These are phyloP conservation scores for Hortaea sp. DNA, from an alignment of 2,329 filamentous ascomycete species.

Conservation along the genomic window DNA sequence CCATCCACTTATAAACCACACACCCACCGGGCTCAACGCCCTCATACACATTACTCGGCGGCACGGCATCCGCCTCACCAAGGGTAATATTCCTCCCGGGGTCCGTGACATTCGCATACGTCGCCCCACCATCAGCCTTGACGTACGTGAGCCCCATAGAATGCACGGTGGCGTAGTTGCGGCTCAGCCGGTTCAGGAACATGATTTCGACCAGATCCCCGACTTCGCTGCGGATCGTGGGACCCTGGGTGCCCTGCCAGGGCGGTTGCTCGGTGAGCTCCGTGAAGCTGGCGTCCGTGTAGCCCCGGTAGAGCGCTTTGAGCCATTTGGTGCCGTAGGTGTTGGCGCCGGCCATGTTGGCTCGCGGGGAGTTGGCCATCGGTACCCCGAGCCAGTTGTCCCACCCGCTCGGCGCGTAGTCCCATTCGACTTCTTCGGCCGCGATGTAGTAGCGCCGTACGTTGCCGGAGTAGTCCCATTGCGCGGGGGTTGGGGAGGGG, in stretches of 20 bases:
- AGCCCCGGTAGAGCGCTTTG: conserved; percentile 24
- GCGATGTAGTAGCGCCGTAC: conserved; percentile 18
- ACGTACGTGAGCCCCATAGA: conserved; percentile 19
- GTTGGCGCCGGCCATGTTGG: conserved; percentile 4
- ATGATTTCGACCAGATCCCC: conserved; percentile 21
- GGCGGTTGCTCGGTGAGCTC: conserved; percentile 13
- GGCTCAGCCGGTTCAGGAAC: conserved; percentile 16
- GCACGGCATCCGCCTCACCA: conserved; percentile 12
- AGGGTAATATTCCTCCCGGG: conserved; percentile 8
- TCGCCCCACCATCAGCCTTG: conserved; percentile 9
- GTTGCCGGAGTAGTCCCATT: conserved; percentile 14
- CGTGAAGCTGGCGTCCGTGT: conserved; percentile 21
- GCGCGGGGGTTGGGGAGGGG: conserved; percentile 9
- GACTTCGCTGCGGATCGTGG: conserved; percentile 17
- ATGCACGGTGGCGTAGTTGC: conserved; percentile 20
- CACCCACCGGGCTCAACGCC: conserved; percentile 13
- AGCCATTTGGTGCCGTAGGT: conserved; percentile 15
- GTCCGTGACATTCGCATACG: conserved; percentile 15
- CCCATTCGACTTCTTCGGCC: conserved; percentile 17
- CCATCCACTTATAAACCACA: conserved; percentile 21
- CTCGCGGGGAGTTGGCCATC: conserved; percentile 11
- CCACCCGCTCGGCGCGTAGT: conserved; percentile 19
- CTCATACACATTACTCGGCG: conserved; percentile 1
- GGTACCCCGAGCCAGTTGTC: conserved; percentile 21
- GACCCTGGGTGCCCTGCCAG: conserved; percentile 19